A percentile compares a stretch with the other conserved stretches of the same genome.
These are phyloP conservation scores for Nevesoporus exiguus DNA, from an alignment of 768 basidiomycete genomes.

Conservation along the genomic window DNA sequence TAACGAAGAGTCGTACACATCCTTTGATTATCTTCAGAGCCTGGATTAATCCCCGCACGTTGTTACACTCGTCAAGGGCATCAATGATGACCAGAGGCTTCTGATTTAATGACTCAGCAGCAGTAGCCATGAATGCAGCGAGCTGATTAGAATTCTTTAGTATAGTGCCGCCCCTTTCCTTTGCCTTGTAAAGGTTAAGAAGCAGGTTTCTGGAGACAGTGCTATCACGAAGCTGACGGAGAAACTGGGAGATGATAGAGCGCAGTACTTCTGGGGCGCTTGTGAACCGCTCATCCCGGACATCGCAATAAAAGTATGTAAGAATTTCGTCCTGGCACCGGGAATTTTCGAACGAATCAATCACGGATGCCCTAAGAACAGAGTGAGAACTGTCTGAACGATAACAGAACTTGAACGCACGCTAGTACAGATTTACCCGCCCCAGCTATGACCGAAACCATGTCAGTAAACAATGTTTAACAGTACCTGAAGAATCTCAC, in stretches of 20 bases:
- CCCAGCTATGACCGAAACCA: background rate
- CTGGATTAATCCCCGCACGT: background rate
- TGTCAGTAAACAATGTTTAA: background rate
- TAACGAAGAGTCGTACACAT: background rate
- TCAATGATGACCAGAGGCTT: background rate
- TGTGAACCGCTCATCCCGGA: background rate
- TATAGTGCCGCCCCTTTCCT: background rate
- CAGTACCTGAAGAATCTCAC: background rate
- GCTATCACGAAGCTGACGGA: conserved; percentile 2
- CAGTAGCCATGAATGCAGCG: background rate
- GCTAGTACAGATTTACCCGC: conserved; percentile 8
- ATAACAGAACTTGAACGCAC: background rate
- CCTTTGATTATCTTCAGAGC: background rate
- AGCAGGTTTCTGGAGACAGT: too few relatives aligned
- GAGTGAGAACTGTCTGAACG: background rate
- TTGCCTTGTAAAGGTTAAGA: too few relatives aligned
- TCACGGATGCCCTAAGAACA: background rate
- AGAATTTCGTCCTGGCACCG: background rate
- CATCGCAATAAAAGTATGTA: conserved; percentile 2
- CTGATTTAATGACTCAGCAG: background rate
- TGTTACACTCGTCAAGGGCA: conserved; percentile 7
- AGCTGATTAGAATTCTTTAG: background rate
- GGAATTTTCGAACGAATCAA: background rate
- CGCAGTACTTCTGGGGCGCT: conserved; percentile 1
- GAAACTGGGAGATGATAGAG: background rate